These are phyloP conservation scores for Brasilioporus rufonigricans DNA, from an alignment of 768 basidiomycete genomes.

Conservation along the genomic window DNA sequence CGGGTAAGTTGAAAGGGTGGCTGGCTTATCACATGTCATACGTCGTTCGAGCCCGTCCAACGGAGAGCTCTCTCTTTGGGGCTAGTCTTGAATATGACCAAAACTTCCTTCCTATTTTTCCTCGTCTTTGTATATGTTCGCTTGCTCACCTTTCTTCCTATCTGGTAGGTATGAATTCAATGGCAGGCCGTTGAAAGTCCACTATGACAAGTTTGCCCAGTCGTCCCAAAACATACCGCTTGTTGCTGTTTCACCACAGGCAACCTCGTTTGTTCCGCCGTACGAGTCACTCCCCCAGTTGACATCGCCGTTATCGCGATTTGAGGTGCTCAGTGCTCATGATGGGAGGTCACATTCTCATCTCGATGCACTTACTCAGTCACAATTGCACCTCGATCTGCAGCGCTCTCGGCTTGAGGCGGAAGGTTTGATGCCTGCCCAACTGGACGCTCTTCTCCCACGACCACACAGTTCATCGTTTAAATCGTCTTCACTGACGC, in stretches of 20 bases:
- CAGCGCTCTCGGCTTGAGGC: slow-evolving; percentile 28
- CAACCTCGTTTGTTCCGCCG: slow-evolving; percentile 13
- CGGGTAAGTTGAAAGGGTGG: slow-evolving; percentile 53
- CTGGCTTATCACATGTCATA: background rate
- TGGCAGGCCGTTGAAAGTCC: slow-evolving; percentile 84
- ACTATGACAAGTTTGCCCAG: slow-evolving; percentile 80
- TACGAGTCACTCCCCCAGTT: slow-evolving; percentile 27
- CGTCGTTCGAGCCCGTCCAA: background rate
- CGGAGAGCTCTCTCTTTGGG: background rate
- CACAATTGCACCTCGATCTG: slow-evolving; percentile 24
- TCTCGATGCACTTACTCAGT: slow-evolving; percentile 23
- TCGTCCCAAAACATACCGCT: slow-evolving; percentile 28
- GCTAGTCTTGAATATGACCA: background rate
- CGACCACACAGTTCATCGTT: slow-evolving; percentile 25
- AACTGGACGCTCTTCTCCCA: slow-evolving; percentile 28
- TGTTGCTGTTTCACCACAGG: slow-evolving; percentile 23
- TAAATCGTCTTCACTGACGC: slow-evolving; percentile 22
- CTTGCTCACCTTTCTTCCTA: slow-evolving; percentile 4
- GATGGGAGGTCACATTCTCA: slow-evolving; percentile 22
- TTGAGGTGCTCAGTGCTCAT: slow-evolving; percentile 23
- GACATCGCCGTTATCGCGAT: slow-evolving; percentile 20
- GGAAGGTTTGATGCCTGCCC: slow-evolving; percentile 25
- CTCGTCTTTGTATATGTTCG: background rate
- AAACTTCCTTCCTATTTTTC: background rate
- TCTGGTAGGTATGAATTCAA: slow-evolving; percentile 77